Evolutionary conservation across 169 alveolate genomes (phyloP).

Genomic region (Eimeria sp.): DNA sequence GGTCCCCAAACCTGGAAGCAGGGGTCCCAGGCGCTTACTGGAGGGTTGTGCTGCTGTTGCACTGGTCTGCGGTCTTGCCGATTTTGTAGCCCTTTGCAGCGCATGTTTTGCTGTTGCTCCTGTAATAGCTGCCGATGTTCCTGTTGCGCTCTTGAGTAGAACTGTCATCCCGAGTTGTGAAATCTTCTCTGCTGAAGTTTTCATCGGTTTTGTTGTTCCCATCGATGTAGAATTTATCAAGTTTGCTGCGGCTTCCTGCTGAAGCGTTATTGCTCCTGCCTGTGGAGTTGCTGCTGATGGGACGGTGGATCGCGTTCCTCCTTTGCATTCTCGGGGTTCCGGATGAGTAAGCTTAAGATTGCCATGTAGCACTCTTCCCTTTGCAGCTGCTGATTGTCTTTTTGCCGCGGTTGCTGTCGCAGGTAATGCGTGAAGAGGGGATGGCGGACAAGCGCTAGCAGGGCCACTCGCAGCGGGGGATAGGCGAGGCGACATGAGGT

Average conservation of each 20-base stretch:
- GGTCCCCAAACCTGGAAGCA: conserved; percentile 40
- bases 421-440: background rate
- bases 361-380: background rate
- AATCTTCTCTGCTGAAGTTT: background rate
- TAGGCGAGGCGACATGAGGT: background rate
- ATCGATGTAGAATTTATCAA: background rate
- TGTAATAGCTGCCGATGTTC: background rate
- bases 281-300: background rate
- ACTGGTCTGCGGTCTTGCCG: conserved; percentile 1
- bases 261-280: background rate
- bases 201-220: background rate
- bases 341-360: background rate
- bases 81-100: background rate
- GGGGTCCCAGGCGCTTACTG: conserved; percentile 32
- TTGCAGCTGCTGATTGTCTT: background rate
- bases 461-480: background rate
- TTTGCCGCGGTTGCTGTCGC: background rate
- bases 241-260: background rate
- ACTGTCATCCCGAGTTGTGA: background rate
- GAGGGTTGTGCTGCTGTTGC: background rate
- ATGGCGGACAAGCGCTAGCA: background rate
- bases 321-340: background rate
- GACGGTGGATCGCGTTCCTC: background rate
- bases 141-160: background rate
- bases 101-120: background rate